Evolutionary conservation across 2,329 filamentous ascomycete species (phyloP).

Genomic region (Verticillium klebahnii): DNA sequence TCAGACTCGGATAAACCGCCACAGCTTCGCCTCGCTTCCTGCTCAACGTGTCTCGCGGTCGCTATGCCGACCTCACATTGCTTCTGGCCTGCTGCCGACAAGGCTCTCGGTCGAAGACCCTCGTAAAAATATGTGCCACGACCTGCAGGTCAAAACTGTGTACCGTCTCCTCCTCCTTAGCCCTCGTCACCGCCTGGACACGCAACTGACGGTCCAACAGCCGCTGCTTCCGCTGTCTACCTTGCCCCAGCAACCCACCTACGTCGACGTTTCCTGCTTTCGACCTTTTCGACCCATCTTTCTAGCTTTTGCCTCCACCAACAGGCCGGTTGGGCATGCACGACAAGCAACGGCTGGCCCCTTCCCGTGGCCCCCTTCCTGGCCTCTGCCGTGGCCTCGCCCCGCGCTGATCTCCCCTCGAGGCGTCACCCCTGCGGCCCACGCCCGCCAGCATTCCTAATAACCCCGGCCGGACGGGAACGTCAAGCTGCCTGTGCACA

Average conservation of each 20-base stretch:
- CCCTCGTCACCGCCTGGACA: neutral
- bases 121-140: neutral
- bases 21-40: neutral
- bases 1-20: neutral
- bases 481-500: neutral
- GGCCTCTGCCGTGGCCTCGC: neutral
- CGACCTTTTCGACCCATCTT: neutral
- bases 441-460: neutral
- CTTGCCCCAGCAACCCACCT: neutral
- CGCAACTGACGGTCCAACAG: neutral
- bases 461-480: neutral
- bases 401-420: neutral
- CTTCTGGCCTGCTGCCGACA: neutral
- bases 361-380: neutral
- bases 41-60: neutral
- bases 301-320: neutral
- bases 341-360: neutral
- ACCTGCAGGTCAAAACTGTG: neutral
- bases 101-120: too few relatives aligned
- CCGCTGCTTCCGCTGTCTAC: neutral
- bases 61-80: neutral
- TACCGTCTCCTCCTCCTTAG: neutral
- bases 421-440: neutral
- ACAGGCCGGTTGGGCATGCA: neutral
- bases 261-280: neutral